Percentiles rank a stretch among this genome's conserved stretches.
Conservation (phyloP, 1,139 yeast species). For the Suhomyces taliae region DNA sequence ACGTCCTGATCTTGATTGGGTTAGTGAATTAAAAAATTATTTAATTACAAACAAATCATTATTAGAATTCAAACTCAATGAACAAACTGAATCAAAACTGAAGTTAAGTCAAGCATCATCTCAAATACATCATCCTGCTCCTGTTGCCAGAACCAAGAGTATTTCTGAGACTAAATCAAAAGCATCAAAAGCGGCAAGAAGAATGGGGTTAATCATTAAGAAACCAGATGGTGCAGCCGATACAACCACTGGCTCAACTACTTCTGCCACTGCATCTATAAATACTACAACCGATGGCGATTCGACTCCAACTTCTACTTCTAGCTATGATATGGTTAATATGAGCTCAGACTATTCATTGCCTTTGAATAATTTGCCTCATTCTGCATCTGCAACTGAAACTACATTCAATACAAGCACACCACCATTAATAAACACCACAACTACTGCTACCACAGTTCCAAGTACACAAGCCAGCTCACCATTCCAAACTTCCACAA, state of each 20-base stretch:
- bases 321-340: conserved; percentile 5
- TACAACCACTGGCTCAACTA: background rate
- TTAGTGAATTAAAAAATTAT: conserved; percentile 50
- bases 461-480: conserved; percentile 17
- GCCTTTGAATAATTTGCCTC: conserved; percentile 11
- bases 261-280: conserved; percentile 8
- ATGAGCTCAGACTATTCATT: conserved; percentile 8
- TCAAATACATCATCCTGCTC: conserved; percentile 15
- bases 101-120: conserved; percentile 7
- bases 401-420: conserved; percentile 23
- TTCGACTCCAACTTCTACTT: background rate
- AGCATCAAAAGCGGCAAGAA: conserved; percentile 57
- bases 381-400: conserved; percentile 30
- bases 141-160: conserved; percentile 48
- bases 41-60: conserved; percentile 30
- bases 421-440: conserved; percentile 14
- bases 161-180: conserved; percentile 57
- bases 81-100: conserved; percentile 11
- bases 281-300: conserved; percentile 2
- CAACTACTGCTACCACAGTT: conserved; percentile 21
- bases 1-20: conserved; percentile 53
- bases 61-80: conserved; percentile 21
- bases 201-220: conserved; percentile 69
- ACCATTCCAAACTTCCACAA: conserved; percentile 11
- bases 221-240: conserved; percentile 30